Evolutionary conservation across 1,284 basidiomycete genomes (phyloP).

Genomic region (Pyrrhoderma noxium): DNA sequence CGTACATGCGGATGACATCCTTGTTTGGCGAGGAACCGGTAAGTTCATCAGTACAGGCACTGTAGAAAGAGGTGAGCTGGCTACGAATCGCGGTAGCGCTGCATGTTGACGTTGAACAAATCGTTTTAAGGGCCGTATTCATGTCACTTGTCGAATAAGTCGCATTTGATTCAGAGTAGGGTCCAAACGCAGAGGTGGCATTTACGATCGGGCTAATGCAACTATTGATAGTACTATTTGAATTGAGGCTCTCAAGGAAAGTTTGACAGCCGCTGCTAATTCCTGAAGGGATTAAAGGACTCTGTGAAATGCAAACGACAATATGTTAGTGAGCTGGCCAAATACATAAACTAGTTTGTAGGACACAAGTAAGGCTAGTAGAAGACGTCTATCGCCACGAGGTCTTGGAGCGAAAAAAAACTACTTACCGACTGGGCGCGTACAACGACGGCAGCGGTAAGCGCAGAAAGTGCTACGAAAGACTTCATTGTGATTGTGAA

Average conservation of each 20-base stretch:
- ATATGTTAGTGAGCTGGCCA: conserved; percentile 24
- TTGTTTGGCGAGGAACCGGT: conserved; percentile 37
- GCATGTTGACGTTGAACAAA: conserved; percentile 59
- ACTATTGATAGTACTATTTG: conserved; percentile 43
- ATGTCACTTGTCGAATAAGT: conserved; percentile 40
- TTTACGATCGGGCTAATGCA: conserved; percentile 63
- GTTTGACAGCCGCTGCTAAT: conserved; percentile 51
- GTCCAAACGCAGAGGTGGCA: conserved; percentile 55
- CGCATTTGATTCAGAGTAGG: conserved; percentile 31
- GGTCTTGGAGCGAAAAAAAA: conserved; percentile 18
- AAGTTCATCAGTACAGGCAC: conserved; percentile 64
- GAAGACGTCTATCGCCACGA: conserved; percentile 1
- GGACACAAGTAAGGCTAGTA: conserved; percentile 17
- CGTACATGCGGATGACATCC: conserved; percentile 61
- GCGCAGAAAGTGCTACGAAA: conserved; percentile 38
- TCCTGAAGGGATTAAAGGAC: conserved; percentile 54
- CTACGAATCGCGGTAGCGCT: conserved; percentile 48
- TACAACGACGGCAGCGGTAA: conserved; percentile 41
- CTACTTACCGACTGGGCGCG: conserved; percentile 29
- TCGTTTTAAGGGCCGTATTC: conserved; percentile 41
- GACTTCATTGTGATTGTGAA: conserved; percentile 39
- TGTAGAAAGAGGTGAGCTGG: conserved; percentile 62
- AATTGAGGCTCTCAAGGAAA: conserved; percentile 61
- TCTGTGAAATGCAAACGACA: conserved; percentile 22
- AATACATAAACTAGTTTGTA: conserved; percentile 23